Percentiles rank a stretch among this genome's conserved stretches.
phyloP scores from a whole-genome alignment of 2,329 filamentous ascomycete genomes.

The Alternaria tenuissima region DNA sequence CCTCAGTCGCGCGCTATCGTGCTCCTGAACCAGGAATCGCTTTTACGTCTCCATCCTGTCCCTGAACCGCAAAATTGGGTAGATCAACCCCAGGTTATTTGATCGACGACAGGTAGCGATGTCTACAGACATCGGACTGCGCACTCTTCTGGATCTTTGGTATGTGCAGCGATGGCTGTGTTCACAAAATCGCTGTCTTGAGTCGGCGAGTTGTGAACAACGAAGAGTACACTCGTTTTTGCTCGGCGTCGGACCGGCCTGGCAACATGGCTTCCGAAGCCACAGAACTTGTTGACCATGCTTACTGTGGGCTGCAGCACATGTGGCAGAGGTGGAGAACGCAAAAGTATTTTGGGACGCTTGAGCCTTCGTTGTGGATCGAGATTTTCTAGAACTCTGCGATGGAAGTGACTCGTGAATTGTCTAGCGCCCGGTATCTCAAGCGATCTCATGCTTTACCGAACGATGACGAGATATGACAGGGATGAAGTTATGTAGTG shows the following conservation, averaged over 20 bases:
- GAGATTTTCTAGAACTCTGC: not conserved
- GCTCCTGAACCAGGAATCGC: conserved; percentile 1
- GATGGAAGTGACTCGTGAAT: not conserved
- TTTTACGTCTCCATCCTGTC: conserved; percentile 2
- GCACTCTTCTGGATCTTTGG: not conserved
- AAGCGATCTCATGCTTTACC: not conserved
- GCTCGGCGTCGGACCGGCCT: not conserved
- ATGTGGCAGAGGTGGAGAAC: not conserved
- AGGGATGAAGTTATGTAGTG: not conserved
- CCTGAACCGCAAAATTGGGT: conserved; percentile 1
- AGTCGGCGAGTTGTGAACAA: not conserved
- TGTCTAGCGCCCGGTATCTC: not conserved
- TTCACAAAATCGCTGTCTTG: not conserved
- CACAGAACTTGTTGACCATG: not conserved
- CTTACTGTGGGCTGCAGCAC: not conserved
- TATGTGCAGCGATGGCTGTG: not conserved
- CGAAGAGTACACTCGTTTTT: not conserved
- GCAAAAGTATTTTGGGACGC: not conserved
- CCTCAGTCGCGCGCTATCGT: conserved; percentile 8
- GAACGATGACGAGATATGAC: not conserved
- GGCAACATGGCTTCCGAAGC: not conserved
- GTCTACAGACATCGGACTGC: not conserved
- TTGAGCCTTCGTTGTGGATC: not conserved
- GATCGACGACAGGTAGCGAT: not conserved
- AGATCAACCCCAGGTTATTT: not conserved